A percentile compares a stretch with the other conserved stretches of the same genome.
These are phyloP conservation scores for Canavalia gladiata DNA, from an alignment of 306 rosid genomes.

Conservation along the genomic window DNA sequence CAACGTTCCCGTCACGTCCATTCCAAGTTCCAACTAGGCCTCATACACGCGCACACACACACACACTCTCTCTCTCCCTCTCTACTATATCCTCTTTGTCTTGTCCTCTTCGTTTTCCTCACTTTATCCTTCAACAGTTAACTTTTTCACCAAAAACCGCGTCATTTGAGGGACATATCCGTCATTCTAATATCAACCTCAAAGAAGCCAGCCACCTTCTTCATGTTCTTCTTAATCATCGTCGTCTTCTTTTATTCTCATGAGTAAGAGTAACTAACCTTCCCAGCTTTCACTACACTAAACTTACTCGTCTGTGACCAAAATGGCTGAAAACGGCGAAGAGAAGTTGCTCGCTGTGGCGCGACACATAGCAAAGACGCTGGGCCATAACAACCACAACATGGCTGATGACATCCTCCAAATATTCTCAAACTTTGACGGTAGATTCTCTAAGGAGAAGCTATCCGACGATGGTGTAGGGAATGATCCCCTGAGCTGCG, in stretches of 20 bases:
- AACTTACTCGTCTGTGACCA: not conserved
- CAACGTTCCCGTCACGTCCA: too few relatives aligned
- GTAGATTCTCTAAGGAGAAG: constrained; percentile 92
- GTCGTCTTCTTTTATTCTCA: not conserved
- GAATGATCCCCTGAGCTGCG: constrained; percentile 59
- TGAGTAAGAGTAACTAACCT: not conserved
- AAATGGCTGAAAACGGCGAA: constrained; percentile 94
- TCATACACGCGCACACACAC: too few relatives aligned
- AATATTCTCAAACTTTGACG: constrained; percentile 91
- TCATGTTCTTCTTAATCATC: not conserved
- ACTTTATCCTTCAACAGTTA: not conserved
- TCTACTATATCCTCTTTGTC: constrained; percentile 13
- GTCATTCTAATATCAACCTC: constrained; percentile 23
- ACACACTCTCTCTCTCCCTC: not conserved
- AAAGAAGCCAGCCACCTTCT: too few relatives aligned
- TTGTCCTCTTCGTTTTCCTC: not conserved
- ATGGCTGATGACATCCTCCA: constrained; percentile 94
- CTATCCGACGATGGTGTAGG: constrained; percentile 62
- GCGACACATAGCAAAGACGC: constrained; percentile 95
- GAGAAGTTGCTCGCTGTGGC: constrained; percentile 90
- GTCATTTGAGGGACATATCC: constrained; percentile 45
- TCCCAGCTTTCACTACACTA: not conserved
- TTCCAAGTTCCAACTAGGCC: too few relatives aligned
- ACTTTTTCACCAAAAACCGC: constrained; percentile 56
- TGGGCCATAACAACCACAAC: constrained; percentile 68